Percentiles rank a stretch among this genome's conserved stretches.
Evolutionary conservation across 1,284 basidiomycete genomes (phyloP).

Genomic region (Mycosarcoma mackinlayi): DNA sequence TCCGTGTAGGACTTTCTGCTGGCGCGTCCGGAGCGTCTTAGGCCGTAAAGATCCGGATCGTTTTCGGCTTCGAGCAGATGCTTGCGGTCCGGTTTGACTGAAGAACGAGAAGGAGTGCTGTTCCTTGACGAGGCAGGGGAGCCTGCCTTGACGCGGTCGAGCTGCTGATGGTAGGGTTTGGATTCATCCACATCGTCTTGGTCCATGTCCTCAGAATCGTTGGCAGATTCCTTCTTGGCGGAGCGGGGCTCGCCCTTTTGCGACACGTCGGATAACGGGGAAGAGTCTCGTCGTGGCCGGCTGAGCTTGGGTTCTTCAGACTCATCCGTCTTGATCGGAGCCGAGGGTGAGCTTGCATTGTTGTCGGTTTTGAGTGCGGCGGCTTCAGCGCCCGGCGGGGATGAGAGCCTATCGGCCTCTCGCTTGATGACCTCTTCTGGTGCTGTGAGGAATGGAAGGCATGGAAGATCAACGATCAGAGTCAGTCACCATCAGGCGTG

Average conservation of each 20-base stretch:
- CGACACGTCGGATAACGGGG: conserved; percentile 39
- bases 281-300: conserved; percentile 40
- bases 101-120: conserved; percentile 43
- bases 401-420: conserved; percentile 11
- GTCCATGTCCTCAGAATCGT: conserved; percentile 2
- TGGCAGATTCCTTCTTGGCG: conserved; percentile 7
- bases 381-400: conserved; percentile 5
- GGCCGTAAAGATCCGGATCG: conserved; percentile 68
- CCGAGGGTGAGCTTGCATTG: conserved; percentile 1
- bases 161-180: conserved; percentile 37
- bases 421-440: conserved; percentile 21
- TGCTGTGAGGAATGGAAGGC: conserved; percentile 1
- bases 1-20: conserved; percentile 54
- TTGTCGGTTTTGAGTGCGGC: conserved; percentile 14
- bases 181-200: conserved; percentile 13
- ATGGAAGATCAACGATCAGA: background rate
- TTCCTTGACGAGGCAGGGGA: conserved; percentile 36
- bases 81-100: conserved; percentile 42
- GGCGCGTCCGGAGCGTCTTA: conserved; percentile 68
- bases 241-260: conserved; percentile 11
- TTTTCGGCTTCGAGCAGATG: conserved; percentile 56
- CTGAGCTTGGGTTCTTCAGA: conserved; percentile 16
- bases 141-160: conserved; percentile 30
- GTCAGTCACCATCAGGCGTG: conserved; percentile 2
- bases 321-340: conserved; percentile 11